Evolutionary conservation across 495 filamentous ascomycete species (phyloP).

Genomic region (Aspergillus taichungensis): DNA sequence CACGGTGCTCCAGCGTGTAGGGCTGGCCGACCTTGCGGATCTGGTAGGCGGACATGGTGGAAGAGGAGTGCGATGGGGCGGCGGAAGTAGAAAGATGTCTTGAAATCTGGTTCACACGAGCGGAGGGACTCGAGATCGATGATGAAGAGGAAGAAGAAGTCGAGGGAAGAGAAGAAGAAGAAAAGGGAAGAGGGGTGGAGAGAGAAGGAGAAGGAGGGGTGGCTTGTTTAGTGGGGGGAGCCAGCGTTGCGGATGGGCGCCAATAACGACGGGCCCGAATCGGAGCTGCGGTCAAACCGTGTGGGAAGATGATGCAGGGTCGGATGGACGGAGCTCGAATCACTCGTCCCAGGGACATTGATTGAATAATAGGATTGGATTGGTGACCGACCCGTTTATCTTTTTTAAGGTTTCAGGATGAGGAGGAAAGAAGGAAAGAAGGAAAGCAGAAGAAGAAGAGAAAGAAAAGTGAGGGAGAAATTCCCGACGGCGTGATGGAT

Average conservation of each 20-base stretch:
- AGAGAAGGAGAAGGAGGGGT: slow-evolving; percentile 29
- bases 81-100: slow-evolving; percentile 19
- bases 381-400: not conserved
- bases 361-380: not conserved
- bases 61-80: slow-evolving; percentile 9
- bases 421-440: not conserved
- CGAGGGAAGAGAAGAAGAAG: slow-evolving; percentile 11
- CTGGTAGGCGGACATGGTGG: slow-evolving; percentile 44
- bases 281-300: slow-evolving; percentile 23
- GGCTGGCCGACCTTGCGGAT: slow-evolving; percentile 79
- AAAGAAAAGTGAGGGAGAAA: slow-evolving; percentile 3
- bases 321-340: slow-evolving; percentile 24
- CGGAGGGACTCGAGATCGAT: slow-evolving; percentile 14
- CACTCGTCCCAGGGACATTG: not conserved
- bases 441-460: not conserved
- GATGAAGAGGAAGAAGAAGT: slow-evolving; percentile 2
- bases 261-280: slow-evolving; percentile 13
- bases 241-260: slow-evolving; percentile 34
- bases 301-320: too few relatives aligned
- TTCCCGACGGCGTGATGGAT: not conserved
- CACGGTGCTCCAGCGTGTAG: slow-evolving; percentile 92
- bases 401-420: not conserved
- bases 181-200: slow-evolving; percentile 16
- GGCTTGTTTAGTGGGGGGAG: slow-evolving; percentile 36
- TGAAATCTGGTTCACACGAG: slow-evolving; percentile 17